Evolutionary conservation across 345 rosid genomes (phyloP), one percentile per base, ranked within the genome.

Genomic region (Garcia nutans): DNA sequence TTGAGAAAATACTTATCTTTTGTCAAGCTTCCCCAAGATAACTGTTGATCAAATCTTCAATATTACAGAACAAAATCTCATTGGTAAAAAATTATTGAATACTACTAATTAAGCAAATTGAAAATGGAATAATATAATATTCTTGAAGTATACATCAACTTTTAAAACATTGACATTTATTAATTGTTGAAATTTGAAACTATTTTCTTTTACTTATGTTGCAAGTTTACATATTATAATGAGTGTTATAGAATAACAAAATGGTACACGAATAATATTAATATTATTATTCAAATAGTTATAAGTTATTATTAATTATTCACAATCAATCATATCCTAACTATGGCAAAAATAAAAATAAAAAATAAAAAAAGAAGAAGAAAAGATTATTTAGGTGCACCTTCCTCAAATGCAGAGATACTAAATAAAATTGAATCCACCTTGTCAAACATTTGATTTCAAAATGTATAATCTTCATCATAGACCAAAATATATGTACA

Each of bases 401-500:
- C n/a, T n/a, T n/a, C n/a, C n/a, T n/a, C n/a, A n/a, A n/a, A n/a
- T n/a, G n/a, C n/a, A n/a, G n/a, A n/a, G n/a, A n/a, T n/a, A n/a
- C n/a, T n/a, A n/a, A n/a, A n/a, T n/a, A n/a, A n/a, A n/a, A n/a
- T n/a, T n/a, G n/a, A n/a, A n/a, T n/a, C 24, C 41, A 44, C 66
- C 76, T 52, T 12, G 47, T 55, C 9, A 15, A 65, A 37, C 63
- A 74, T 70, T 64, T 74, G 4, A 74, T 26, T 62, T 50, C 57
- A 65, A 56, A 75, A 66, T 56, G 56, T 26, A 75, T 56, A 56
- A 19, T 50, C 31, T 17, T 54, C 20, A 13, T 66, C 54, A 50
- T 19, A 26, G 28, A 73, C 37, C 37, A 33, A 33, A 33, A 2
- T 49, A 54, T 28, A 28, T 2, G 2, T 28, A 28, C 2, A 28